Percentiles rank a stretch among this genome's conserved stretches.
phyloP scores from a whole-genome alignment of 805 yeast genomes.

The Jamesozyma rosinii region DNA sequence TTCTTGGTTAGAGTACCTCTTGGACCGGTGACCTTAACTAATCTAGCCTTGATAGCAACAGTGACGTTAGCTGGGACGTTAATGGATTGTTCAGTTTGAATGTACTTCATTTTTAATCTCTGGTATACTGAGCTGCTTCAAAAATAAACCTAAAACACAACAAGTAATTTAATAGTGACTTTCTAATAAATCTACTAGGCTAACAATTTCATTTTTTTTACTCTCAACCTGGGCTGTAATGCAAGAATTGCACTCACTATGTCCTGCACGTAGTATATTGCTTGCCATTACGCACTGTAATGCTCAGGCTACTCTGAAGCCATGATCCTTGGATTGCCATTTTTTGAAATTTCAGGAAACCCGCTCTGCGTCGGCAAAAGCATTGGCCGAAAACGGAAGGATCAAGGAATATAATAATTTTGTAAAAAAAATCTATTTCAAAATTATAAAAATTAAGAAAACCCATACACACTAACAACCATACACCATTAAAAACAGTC shows the following conservation, averaged over 20 bases:
- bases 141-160: neutral
- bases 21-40: slow-evolving; percentile 88
- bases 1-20: slow-evolving; percentile 89
- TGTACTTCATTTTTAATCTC: slow-evolving; percentile 83
- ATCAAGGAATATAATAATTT: no score
- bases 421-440: neutral
- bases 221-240: no score
- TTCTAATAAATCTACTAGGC: no score
- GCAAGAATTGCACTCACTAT: no score
- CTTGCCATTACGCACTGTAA: no score
- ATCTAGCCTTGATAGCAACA: slow-evolving; percentile 84
- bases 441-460: no score
- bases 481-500: neutral
- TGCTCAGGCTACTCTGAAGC: no score
- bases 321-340: no score
- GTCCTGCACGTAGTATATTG: no score
- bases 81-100: slow-evolving; percentile 76
- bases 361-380: neutral
- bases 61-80: slow-evolving; percentile 88
- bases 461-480: neutral
- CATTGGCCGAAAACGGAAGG: neutral
- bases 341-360: neutral
- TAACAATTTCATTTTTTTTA: no score
- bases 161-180: neutral
- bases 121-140: neutral